Percentiles rank a stretch among this genome's conserved stretches.
Evolutionary conservation across 1,284 basidiomycete species (phyloP).

Genomic region (Ceratobasidium papillatum): DNA sequence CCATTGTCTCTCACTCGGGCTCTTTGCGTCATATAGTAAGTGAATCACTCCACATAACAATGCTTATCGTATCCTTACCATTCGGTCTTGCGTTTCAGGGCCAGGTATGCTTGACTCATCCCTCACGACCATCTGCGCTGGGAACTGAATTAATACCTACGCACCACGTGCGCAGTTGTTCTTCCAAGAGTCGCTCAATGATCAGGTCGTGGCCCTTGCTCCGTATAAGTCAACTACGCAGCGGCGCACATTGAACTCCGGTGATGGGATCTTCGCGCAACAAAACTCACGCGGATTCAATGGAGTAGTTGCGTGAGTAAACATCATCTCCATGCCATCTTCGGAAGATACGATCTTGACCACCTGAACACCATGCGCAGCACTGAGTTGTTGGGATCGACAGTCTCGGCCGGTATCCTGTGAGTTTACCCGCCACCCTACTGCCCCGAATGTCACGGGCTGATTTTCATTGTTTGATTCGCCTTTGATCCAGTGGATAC

Average conservation of each 20-base stretch:
- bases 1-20: constrained; percentile 22
- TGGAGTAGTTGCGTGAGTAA: constrained; percentile 21
- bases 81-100: constrained; percentile 1
- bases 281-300: constrained; percentile 17
- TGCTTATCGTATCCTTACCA: not conserved
- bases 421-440: not conserved
- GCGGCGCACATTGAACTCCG: constrained; percentile 23
- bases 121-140: not conserved
- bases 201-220: constrained; percentile 17
- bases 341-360: not conserved
- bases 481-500: constrained; percentile 12
- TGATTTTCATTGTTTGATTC: not conserved
- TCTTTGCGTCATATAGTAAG: constrained; percentile 26
- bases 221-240: constrained; percentile 20
- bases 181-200: constrained; percentile 26
- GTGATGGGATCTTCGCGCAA: constrained; percentile 25
- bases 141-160: not conserved
- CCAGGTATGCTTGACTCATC: constrained; percentile 19
- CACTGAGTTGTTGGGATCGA: constrained; percentile 16
- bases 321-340: not conserved
- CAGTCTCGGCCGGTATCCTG: constrained; percentile 20
- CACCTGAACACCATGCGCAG: not conserved
- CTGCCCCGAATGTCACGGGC: not conserved
- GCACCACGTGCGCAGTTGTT: constrained; percentile 6
- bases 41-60: not conserved